Base-by-base conservation (phyloP, 2,329 filamentous ascomycete genomes). In the Acrocalymma vagum region DNA sequence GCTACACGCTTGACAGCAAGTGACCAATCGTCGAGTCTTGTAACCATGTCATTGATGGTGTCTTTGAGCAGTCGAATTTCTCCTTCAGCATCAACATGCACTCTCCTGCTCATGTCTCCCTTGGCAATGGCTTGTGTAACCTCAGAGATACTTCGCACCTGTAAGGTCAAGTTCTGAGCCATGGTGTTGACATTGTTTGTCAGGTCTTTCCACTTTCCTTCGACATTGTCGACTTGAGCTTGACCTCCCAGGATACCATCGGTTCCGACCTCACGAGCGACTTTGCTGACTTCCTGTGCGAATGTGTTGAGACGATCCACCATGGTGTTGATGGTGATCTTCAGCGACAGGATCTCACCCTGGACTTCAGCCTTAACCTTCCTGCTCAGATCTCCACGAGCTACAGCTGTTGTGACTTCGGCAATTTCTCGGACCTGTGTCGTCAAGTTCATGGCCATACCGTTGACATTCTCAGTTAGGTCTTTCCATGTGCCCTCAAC, bases 41-140 rank as follows among this genome's bases (percentile, higher is more conserved):
- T 92, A 53, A 97, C 93, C 93, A 96, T 96, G 84, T 96, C 93
- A 70, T 96, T 96, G 76, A 96, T 96, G 28, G 93, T 97, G 64
- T 95, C 90, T 68, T 96, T 96, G 36, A 97, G 76, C 3, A 95
- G 86, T 52, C 94, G 82, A 52, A 97, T 96, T 72, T 97, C 93
- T 72, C 93, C 93, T 71, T 93, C 91, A 38, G 93, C 93, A 60
- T 95, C 88, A 6, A 97, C 93, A 53, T 95, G 88, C 60, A 97
- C 96, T 74, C 94, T 94, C 70, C 92, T 88, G 71, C 88, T 95
- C 83, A 97, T 90, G 72, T 96, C 90, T 63, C 93, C 93, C 65
- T 94, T 91, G 53, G 92, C 92, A 71, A 96, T 96, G 53, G 92
- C 91, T 70, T 96, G 91, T 1, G 91, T 96, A 62, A 96, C 92